Conservation (phyloP, 2,329 filamentous ascomycete species). For the Penicillium aurantiogriseum region DNA sequence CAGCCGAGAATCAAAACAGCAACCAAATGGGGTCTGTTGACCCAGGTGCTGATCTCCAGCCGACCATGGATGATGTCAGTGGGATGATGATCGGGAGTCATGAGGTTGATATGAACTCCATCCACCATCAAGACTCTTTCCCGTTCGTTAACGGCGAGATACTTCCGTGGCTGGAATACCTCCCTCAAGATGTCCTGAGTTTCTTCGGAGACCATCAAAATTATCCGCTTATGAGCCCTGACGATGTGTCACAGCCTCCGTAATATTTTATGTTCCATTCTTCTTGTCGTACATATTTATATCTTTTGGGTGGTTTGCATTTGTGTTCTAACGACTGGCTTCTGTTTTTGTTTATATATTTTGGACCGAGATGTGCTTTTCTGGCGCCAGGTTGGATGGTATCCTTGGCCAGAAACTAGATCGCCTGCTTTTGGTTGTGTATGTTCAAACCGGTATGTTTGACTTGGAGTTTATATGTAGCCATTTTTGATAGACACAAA, state of each 20-base stretch:
- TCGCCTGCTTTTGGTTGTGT: not conserved
- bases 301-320: slow-evolving; percentile 11
- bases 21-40: slow-evolving; percentile 18
- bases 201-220: slow-evolving; percentile 49
- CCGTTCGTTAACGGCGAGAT: slow-evolving; percentile 57
- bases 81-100: slow-evolving; percentile 71
- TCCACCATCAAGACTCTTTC: slow-evolving; percentile 46
- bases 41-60: slow-evolving; percentile 18
- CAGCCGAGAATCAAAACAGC: slow-evolving; percentile 14
- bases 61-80: slow-evolving; percentile 18
- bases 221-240: slow-evolving; percentile 34
- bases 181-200: slow-evolving; percentile 64
- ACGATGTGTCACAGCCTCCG: slow-evolving; percentile 25
- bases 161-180: slow-evolving; percentile 72
- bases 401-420: not conserved
- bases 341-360: slow-evolving; percentile 1
- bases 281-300: slow-evolving; percentile 19
- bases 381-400: slow-evolving; percentile 3
- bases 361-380: not conserved
- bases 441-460: not conserved
- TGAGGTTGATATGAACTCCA: slow-evolving; percentile 69
- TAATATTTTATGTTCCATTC: slow-evolving; percentile 13
- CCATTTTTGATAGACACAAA: not conserved
- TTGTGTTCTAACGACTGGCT: slow-evolving; percentile 1
- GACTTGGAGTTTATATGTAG: not conserved